Base-by-base conservation (phyloP, 345 rosid genomes). In the Odontarrhena argentea region DNA sequence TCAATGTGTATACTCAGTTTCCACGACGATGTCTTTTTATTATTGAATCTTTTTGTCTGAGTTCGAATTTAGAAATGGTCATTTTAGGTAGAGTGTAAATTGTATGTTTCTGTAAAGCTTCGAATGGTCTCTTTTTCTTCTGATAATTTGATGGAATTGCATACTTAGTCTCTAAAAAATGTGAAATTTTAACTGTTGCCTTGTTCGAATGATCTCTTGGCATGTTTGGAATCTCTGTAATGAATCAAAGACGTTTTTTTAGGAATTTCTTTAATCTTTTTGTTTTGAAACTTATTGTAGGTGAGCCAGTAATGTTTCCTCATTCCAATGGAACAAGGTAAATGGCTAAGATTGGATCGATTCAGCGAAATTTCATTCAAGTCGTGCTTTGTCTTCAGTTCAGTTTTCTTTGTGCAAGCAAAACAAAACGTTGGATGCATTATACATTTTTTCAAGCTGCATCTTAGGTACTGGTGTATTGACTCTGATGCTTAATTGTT, bases 271-370 rank as follows among this genome's bases (percentile, higher is more conserved):
- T 57, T 37, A 49, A 30, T 22, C 36, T 32, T 51, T 43, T 45
- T 59, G 0, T 25, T 59, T 43, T 51, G 37, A 51, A 58, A 53
- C 30, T 59, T 72, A 6, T 46, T 74, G 68, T 55, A 74, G 77
- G 73, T 60, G 58, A 60, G 64, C 40, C n/a, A 38, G 60, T 32
- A 47, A 1, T 60, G 58, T 8, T 32, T 38, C 22, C 40, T 67
- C 73, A 18, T 60, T 67, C 37, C 42, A 60, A 8, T 67, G 68
- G 46, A 67, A 12, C 24, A 45, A 67, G 77, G 77, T 74, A 67
- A 53, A 32, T 22, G 13, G 3, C 24, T 45, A 5, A 2, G 28
- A 44, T 40, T 46, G 3, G 6, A 38, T 53, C 48, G 36, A 14
- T 50, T 50, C 34, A 9, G 13, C 52, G 24, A 15, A 46, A 12